Evolutionary conservation across 2,329 filamentous ascomycete genomes (phyloP), one percentile per base, ranked within the genome.

Genomic region (Aureobasidium pullulans): DNA sequence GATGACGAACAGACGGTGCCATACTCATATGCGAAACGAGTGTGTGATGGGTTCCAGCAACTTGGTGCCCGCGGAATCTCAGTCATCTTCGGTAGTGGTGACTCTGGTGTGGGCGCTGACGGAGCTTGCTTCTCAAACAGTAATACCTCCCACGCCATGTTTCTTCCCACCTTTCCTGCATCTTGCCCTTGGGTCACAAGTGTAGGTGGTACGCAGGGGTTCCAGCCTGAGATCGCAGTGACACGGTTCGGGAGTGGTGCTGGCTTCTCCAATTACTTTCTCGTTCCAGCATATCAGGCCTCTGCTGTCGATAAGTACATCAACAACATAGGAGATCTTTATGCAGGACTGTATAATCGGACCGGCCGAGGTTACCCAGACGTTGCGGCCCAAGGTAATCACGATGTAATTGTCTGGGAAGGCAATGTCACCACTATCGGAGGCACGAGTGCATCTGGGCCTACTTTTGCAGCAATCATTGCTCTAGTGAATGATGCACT

Each of bases 1-100:
- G 83, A 86, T 61, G 77, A 81, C 59, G 84, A 88, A 70, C 81
- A 86, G 67, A 79, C 77, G 3, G 75, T 88, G 0, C 85, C 85
- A 0, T 66, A 74, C 5, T 76, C 77, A 15, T 88, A 87, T 66
- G 81, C 82, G 13, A 72, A 75, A 44, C 78, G 78, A 44, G 82
- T 86, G 13, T 88, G 85, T 75, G 79, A 81, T 63, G 73, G 84
- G 65, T 84, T 87, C 66, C 82, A 80, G 56, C 79, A 85, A 64
- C 80, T 88, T 46, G 84, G 84, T 13, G 79, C 82, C 1, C 82
- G 85, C 44, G 85, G 85, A 15, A 79, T 85, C 3, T 81, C 81
- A 1, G 75, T 87, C 8, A 71, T 88, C 32, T 82, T 83, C 62
- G 78, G 81, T 16, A 81, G 80, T 10, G 87, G 87, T 4, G 84